phyloP scores from a whole-genome alignment of 1,284 basidiomycete genomes.

The Heterobasidion parviporum region DNA sequence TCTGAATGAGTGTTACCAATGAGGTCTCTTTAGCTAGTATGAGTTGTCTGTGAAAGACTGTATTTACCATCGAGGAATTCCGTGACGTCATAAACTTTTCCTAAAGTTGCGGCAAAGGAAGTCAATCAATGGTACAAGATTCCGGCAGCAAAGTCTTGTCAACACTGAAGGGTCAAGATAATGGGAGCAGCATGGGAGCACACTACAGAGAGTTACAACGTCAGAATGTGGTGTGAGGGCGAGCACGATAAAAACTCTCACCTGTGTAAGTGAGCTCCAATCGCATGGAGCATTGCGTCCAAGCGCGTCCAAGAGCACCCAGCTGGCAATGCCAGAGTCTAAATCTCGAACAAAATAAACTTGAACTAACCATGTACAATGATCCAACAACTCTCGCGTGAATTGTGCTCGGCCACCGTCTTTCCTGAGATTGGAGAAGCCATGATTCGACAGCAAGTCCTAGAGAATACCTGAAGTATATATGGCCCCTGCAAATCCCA shows the following conservation, averaged over 20 bases:
- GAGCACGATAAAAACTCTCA: not conserved
- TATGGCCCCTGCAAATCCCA: too few relatives aligned
- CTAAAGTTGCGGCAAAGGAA: conserved; percentile 18
- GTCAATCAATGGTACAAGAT: not conserved
- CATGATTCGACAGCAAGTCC: not conserved
- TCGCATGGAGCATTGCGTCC: not conserved
- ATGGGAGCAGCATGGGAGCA: not conserved
- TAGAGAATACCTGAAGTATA: not conserved
- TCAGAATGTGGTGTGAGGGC: too few relatives aligned
- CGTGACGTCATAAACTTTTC: conserved; percentile 65
- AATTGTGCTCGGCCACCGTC: conserved; percentile 65
- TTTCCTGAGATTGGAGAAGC: conserved; percentile 33
- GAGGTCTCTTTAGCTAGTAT: not conserved
- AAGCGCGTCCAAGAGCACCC: not conserved
- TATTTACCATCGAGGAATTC: conserved; percentile 51
- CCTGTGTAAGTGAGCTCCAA: not conserved
- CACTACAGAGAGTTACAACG: too few relatives aligned
- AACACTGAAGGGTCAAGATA: not conserved
- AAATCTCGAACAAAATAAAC: not conserved
- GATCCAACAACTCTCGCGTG: conserved; percentile 66
- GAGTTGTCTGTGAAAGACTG: not conserved
- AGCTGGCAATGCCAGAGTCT: conserved; percentile 8
- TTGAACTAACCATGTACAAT: conserved; percentile 52
- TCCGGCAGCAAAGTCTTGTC: not conserved
- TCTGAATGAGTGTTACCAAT: conserved; percentile 19